A percentile compares a stretch with the other conserved stretches of the same genome.
Conservation (phyloP, 1,284 basidiomycete genomes). For the Flammula alnicola region DNA sequence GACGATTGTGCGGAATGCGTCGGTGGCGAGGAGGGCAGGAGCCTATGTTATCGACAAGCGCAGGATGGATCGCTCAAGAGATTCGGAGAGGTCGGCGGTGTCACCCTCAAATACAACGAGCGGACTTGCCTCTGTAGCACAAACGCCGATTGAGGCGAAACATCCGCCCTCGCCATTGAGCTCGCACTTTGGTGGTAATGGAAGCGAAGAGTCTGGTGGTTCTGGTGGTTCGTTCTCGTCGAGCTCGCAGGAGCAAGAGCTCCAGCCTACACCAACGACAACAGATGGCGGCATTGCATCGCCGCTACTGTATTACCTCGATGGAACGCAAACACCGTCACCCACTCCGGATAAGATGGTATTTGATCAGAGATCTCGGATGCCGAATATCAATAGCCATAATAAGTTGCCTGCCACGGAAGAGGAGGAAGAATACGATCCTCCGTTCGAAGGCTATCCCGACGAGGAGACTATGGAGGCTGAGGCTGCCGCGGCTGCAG, state of each 20-base stretch:
- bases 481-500: slow-evolving; percentile 20
- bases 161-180: slow-evolving; percentile 45
- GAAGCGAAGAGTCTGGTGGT: slow-evolving; percentile 37
- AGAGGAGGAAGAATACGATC: slow-evolving; percentile 33
- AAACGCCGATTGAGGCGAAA: slow-evolving; percentile 15
- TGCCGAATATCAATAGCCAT: slow-evolving; percentile 3
- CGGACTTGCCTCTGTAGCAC: slow-evolving; percentile 3
- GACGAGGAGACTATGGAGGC: slow-evolving; percentile 31
- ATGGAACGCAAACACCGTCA: slow-evolving; percentile 31
- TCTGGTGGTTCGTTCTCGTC: slow-evolving; percentile 35
- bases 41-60: slow-evolving; percentile 47
- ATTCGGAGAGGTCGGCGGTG: not conserved
- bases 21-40: slow-evolving; percentile 49
- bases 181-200: slow-evolving; percentile 46
- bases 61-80: slow-evolving; percentile 1
- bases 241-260: slow-evolving; percentile 39
- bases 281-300: slow-evolving; percentile 35
- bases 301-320: slow-evolving; percentile 38
- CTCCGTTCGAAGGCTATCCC: slow-evolving; percentile 23
- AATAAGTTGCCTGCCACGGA: not conserved
- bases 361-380: slow-evolving; percentile 20
- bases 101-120: slow-evolving; percentile 1
- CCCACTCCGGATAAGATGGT: slow-evolving; percentile 33
- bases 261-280: slow-evolving; percentile 41
- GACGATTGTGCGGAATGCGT: slow-evolving; percentile 52